These are phyloP conservation scores for Fraxinus pennsylvanica DNA, from an alignment of 257 asterid genomes.

Conservation along the genomic window DNA sequence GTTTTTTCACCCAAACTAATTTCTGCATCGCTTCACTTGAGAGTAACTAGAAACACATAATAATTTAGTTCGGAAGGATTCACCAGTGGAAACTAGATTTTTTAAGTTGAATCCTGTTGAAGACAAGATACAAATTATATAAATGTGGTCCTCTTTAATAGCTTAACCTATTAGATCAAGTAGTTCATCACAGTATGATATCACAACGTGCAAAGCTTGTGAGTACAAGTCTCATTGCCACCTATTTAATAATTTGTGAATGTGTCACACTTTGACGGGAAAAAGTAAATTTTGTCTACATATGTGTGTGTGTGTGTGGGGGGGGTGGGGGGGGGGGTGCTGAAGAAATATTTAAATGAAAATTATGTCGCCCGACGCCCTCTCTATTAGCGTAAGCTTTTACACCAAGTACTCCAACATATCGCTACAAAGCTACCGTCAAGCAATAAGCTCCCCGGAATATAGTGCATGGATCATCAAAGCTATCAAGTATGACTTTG, in stretches of 20 bases:
- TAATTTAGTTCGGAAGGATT: too few species aligned
- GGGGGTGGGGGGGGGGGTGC: background rate
- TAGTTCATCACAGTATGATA: too few species aligned
- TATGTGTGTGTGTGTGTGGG: background rate
- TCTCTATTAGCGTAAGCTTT: background rate
- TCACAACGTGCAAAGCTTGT: too few species aligned
- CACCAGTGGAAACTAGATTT: background rate
- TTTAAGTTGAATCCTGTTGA: background rate
- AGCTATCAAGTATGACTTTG: background rate
- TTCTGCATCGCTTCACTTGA: background rate
- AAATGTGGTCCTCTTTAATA: too few species aligned
- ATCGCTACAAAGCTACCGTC: background rate
- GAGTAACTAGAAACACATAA: background rate
- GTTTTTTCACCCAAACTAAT: too few species aligned
- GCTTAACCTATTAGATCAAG: too few species aligned
- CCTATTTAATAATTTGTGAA: background rate
- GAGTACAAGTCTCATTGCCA: background rate
- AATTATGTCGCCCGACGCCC: too few species aligned
- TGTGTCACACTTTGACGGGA: background rate
- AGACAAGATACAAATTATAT: too few species aligned
- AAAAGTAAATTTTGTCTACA: background rate
- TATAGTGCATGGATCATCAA: background rate
- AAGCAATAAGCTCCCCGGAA: background rate
- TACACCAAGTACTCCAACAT: background rate
- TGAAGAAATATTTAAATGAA: background rate